These are phyloP conservation scores for Yamadazyma nakazawae DNA, from an alignment of 805 yeast genomes.

Conservation along the genomic window DNA sequence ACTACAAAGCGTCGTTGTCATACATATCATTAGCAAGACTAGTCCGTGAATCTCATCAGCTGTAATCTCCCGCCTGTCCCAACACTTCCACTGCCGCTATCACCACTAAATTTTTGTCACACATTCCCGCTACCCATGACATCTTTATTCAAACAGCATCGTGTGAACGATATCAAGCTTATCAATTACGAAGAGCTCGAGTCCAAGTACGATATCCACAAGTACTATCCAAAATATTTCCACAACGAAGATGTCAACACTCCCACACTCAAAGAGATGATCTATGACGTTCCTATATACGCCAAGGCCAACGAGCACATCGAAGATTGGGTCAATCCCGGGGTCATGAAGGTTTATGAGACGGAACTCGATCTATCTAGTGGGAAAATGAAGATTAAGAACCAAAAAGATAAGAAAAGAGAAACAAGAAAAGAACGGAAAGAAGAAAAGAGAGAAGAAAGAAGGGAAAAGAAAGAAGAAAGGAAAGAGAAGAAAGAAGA, in stretches of 20 bases:
- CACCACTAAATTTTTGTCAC: background rate
- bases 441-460: conserved; percentile 7
- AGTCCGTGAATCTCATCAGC: background rate
- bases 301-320: conserved; percentile 35
- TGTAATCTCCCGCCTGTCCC: background rate
- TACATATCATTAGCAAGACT: too few species aligned
- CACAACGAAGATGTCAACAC: conserved; percentile 37
- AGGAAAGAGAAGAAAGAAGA: background rate
- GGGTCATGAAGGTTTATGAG: conserved; percentile 16
- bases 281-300: conserved; percentile 39
- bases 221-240: conserved; percentile 37
- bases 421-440: conserved; percentile 6
- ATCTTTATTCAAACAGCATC: conserved; percentile 3
- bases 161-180: conserved; percentile 19
- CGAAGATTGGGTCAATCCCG: conserved; percentile 16
- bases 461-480: conserved; percentile 1
- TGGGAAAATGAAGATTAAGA: conserved; percentile 13
- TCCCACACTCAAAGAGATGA: conserved; percentile 32
- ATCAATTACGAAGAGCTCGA: conserved; percentile 38
- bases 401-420: conserved; percentile 2
- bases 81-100: too few species aligned
- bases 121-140: background rate
- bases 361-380: conserved; percentile 14
- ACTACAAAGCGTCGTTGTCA: too few species aligned
- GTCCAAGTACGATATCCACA: conserved; percentile 28